Evolutionary conservation across 2,329 filamentous ascomycete species (phyloP).

Genomic region (Beauveria medogensis): DNA sequence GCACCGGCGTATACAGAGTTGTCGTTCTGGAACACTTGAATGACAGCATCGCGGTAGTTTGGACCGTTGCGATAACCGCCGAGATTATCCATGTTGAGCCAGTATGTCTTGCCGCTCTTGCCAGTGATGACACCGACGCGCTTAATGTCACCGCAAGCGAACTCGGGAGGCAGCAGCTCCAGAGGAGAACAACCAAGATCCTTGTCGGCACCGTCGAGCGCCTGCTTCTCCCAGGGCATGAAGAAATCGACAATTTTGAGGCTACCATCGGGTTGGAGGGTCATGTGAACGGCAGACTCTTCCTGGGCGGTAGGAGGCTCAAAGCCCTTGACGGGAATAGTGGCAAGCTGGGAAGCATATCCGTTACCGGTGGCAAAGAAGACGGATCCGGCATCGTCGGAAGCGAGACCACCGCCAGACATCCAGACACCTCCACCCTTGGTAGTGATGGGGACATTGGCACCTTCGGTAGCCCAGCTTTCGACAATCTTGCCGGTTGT

Average conservation of each 20-base stretch:
- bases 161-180: slow-evolving; percentile 32
- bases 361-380: slow-evolving; percentile 33
- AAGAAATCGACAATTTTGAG: slow-evolving; percentile 43
- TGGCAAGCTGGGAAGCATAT: slow-evolving; percentile 31
- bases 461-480: slow-evolving; percentile 32
- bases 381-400: slow-evolving; percentile 31
- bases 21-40: slow-evolving; percentile 35
- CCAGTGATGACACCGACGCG: slow-evolving; percentile 42
- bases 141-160: slow-evolving; percentile 34
- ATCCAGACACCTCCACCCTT: slow-evolving; percentile 38
- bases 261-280: slow-evolving; percentile 31
- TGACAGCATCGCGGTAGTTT: slow-evolving; percentile 31
- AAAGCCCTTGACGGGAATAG: slow-evolving; percentile 30
- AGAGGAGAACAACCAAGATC: slow-evolving; percentile 41
- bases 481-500: slow-evolving; percentile 29
- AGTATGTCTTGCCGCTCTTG: slow-evolving; percentile 43
- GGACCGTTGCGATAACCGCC: slow-evolving; percentile 31
- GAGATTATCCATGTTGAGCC: slow-evolving; percentile 32
- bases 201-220: slow-evolving; percentile 41
- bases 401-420: slow-evolving; percentile 31
- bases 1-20: slow-evolving; percentile 39
- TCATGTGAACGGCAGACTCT: slow-evolving; percentile 37
- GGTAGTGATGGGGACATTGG: slow-evolving; percentile 28
- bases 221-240: slow-evolving; percentile 44
- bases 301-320: slow-evolving; percentile 34